These are phyloP conservation scores for Microbotryum intermedium DNA, from an alignment of 1,284 basidiomycete genomes.

Conservation along the genomic window DNA sequence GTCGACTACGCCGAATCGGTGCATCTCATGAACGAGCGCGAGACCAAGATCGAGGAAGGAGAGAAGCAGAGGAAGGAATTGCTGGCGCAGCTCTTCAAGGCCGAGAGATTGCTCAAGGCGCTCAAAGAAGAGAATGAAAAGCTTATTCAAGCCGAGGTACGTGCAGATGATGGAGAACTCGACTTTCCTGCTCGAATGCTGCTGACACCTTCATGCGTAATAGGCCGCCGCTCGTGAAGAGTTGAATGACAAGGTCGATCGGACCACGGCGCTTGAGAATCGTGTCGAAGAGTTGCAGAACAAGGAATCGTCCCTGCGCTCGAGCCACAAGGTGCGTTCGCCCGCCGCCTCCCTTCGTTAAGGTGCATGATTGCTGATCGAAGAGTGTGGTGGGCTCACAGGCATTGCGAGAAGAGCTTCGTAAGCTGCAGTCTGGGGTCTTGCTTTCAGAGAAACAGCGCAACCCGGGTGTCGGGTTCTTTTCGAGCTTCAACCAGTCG, in stretches of 20 bases:
- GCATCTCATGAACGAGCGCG: constrained; percentile 43
- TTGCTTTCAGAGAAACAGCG: constrained; percentile 79
- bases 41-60: constrained; percentile 50
- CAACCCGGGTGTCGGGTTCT: constrained; percentile 87
- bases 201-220: too few relatives aligned
- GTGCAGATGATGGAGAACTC: constrained; percentile 15
- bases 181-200: not conserved
- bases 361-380: not conserved
- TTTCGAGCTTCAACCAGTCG: constrained; percentile 24
- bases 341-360: not conserved
- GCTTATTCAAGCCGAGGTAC: constrained; percentile 42
- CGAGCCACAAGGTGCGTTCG: constrained; percentile 61
- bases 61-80: constrained; percentile 44
- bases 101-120: constrained; percentile 42
- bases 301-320: constrained; percentile 57
- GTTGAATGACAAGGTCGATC: constrained; percentile 35
- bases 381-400: constrained; percentile 39
- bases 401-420: constrained; percentile 79
- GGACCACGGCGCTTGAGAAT: constrained; percentile 37
- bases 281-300: constrained; percentile 53
- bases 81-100: constrained; percentile 40
- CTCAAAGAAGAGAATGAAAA: constrained; percentile 43
- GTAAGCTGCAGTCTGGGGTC: constrained; percentile 83
- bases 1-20: constrained; percentile 47
- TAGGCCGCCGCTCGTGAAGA: constrained; percentile 42